Evolutionary conservation across 176 grass and related monocot genomes (phyloP).

Genomic region (Bonia amplexicaulis): DNA sequence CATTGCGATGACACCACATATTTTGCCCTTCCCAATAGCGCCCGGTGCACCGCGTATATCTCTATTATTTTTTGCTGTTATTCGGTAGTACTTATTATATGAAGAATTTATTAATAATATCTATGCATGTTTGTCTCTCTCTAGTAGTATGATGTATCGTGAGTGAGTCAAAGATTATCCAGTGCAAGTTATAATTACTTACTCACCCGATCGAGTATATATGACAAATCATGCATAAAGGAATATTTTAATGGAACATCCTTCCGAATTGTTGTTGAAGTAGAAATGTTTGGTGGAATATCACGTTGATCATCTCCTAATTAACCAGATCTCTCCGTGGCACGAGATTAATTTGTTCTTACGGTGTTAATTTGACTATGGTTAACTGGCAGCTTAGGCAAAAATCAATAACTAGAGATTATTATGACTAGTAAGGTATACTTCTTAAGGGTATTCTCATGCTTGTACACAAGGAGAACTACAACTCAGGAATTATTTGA

Average conservation of each 20-base stretch:
- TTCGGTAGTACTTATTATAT: no score
- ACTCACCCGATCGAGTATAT: not conserved
- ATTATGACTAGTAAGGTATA: not conserved
- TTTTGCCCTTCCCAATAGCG: no score
- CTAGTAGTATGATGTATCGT: not conserved
- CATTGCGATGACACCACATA: no score
- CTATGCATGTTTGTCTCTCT: no score
- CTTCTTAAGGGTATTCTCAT: not conserved
- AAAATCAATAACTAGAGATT: not conserved
- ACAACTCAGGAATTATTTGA: not conserved
- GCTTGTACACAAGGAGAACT: not conserved
- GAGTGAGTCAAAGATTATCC: not conserved
- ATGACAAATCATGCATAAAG: not conserved
- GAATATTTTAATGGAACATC: not conserved
- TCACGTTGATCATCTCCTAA: not conserved
- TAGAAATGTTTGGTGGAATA: not conserved
- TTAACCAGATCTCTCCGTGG: not conserved
- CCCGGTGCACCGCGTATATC: no score
- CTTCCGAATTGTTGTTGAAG: not conserved
- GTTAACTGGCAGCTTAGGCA: not conserved
- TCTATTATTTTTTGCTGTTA: no score
- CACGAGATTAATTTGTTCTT: not conserved
- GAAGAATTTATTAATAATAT: no score
- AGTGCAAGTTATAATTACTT: not conserved
- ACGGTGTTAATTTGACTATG: not conserved